phyloP scores from a whole-genome alignment of 345 rosid species.

The Triadica sebifera region DNA sequence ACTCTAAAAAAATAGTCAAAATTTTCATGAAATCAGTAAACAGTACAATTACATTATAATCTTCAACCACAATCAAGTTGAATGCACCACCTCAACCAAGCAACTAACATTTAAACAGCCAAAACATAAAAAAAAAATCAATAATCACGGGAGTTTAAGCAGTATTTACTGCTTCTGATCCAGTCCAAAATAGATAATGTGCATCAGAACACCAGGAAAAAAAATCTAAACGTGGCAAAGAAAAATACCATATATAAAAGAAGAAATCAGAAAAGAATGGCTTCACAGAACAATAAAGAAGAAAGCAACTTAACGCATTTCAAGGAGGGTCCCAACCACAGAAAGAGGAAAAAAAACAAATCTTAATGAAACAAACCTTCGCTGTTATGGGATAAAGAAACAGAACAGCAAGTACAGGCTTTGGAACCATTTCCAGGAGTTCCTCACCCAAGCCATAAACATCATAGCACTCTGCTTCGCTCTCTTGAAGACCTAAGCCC shows the following conservation, averaged over 20 bases:
- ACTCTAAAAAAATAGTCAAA: conserved; percentile 39
- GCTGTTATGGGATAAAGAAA: conserved; percentile 80
- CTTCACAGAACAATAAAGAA: too few relatives aligned
- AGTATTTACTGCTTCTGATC: too few relatives aligned
- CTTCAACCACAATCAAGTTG: neutral
- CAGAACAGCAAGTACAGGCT: conserved; percentile 89
- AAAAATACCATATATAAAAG: neutral
- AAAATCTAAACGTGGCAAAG: neutral
- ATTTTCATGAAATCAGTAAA: conserved; percentile 2
- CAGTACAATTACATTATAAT: too few relatives aligned
- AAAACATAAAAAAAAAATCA: too few relatives aligned
- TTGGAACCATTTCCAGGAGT: conserved; percentile 31
- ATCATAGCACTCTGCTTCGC: conserved; percentile 73
- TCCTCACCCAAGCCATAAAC: conserved; percentile 89
- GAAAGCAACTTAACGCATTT: neutral
- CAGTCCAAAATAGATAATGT: too few relatives aligned
- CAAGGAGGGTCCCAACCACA: too few relatives aligned
- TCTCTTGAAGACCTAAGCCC: conserved; percentile 71
- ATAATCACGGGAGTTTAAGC: too few relatives aligned
- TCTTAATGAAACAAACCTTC: conserved; percentile 45
- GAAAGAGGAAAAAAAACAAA: neutral
- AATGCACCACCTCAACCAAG: too few relatives aligned
- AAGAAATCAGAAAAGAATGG: neutral
- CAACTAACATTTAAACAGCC: too few relatives aligned
- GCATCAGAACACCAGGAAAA: too few relatives aligned